Base-by-base conservation (phyloP, 1,284 basidiomycete species). In the Pascua sp. region DNA sequence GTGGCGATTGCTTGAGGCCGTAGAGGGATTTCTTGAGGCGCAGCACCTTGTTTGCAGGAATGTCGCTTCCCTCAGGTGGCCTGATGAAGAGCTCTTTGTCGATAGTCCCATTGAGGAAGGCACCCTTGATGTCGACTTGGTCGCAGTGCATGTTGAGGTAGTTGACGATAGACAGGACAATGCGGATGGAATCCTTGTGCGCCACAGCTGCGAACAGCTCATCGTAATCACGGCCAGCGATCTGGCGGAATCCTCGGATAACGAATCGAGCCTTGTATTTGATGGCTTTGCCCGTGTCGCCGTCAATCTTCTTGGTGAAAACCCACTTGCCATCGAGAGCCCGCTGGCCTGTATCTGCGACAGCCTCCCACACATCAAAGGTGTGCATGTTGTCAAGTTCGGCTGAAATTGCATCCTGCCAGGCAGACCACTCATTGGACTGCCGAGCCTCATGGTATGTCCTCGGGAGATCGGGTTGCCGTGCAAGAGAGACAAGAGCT, bases 41-140 rank as follows among this genome's bases (percentile, higher is more conserved):
- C 9, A 63, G 16, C 4, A 69, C 61, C 15, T 55, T 39, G 42
- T 41, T 44, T 4, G 50, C 10, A 0, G 62, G 51, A 10, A 60
- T 59, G 48, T 55, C 40, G 41, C 42, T 56, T 5, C 44, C 44
- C 17, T 45, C 44, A 45, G 44, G 44, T 17, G 44, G 15, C 44
- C 24, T 17, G 8, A 45, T 7, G 24, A 18, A 45, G 18, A 45
- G 16, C 24, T 17, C 18, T 17, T 45, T 17, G 13, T 8, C 44
- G 16, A 18, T n/a, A 18, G 16, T 17, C 24, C 44, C 44, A 45
- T 45, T 45, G 11, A 51, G 41, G 24, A 51, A 51, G 8, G 49
- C 49, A 56, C 59, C 65, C 15, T 55, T 60, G 56, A 69, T 68
- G 51, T 69, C 65, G 42, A 67, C 62, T 55, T 66, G 65, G 47